Conservation (phyloP, 306 rosid genomes). For the Cicer pinnatifidum region DNA sequence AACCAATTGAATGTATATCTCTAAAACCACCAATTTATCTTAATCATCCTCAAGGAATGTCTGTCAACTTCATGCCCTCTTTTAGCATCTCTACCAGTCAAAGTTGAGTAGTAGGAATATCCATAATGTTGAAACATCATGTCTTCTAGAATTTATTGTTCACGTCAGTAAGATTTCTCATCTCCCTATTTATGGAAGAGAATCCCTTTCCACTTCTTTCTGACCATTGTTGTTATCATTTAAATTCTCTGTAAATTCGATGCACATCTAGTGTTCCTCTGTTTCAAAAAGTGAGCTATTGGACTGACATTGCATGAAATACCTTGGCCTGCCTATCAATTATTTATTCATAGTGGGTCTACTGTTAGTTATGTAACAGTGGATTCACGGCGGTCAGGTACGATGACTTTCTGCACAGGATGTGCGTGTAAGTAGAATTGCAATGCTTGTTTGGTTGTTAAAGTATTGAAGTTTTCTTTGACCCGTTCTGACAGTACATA, state of each 20-base stretch:
- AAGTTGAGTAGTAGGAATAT: background rate
- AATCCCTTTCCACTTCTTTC: conserved; percentile 13
- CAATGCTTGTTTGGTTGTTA: conserved; percentile 1
- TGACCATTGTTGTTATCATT: background rate
- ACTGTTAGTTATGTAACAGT: conserved; percentile 16
- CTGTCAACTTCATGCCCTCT: conserved; percentile 20
- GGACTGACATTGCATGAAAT: conserved; percentile 6
- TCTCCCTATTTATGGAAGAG: conserved; percentile 15
- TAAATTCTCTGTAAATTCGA: background rate
- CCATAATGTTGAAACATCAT: background rate
- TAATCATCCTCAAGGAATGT: conserved; percentile 10
- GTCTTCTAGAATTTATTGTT: background rate
- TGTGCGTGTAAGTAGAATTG: conserved; percentile 2
- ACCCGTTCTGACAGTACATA: conserved; percentile 3
- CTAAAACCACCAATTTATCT: background rate
- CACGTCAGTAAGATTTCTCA: background rate
- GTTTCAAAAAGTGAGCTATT: conserved; percentile 22
- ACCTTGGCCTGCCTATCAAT: background rate
- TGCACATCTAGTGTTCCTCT: conserved; percentile 9
- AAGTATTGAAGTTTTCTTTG: conserved; percentile 36
- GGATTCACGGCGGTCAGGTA: conserved; percentile 1
- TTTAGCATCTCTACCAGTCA: conserved; percentile 10
- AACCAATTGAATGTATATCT: conserved; percentile 9
- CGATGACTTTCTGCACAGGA: conserved; percentile 1
- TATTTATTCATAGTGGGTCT: conserved; percentile 17